Evolutionary conservation across 257 asterid genomes (phyloP), one percentile per base, ranked within the genome.

Genomic region (Coffea eugenioides): DNA sequence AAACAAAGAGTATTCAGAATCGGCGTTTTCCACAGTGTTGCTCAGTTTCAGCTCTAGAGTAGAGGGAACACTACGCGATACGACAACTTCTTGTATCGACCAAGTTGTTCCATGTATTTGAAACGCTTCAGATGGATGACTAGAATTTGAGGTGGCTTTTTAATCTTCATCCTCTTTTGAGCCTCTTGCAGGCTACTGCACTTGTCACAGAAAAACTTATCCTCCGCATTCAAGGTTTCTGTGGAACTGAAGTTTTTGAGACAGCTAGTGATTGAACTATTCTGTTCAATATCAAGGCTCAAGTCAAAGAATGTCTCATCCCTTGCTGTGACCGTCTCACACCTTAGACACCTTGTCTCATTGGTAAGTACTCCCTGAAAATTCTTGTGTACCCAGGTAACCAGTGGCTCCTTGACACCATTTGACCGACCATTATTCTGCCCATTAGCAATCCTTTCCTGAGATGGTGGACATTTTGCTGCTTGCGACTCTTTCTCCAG

Each of bases 161-260:
- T 93, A 36, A 93, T 93, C 90, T 93, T 93, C 97, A 93, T 91
- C 85, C 97, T 90, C 89, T 93, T 93, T 83, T 93, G 97, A 23
- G 97, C 97, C 84, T 93, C 98, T 89, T 93, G 98, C 88, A 93
- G 87, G 82, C 98, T 93, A 93, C 96, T 87, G 80, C 98, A 93
- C 83, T 93, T 92, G 84, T 93, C 98, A 69, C 98, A 93, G 73
- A 93, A 93, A 76, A 93, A 93, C 81, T 93, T 93, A 86, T 93
- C 98, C 82, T 93, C 96, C 0, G 92, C 98, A 87, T 90, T 92
- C 79, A 93, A 82, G 76, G 97, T 94, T 84, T 94, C 98, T 0
- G 98, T 94, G 66, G 98, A 94, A 84, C 98, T 92, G 80, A 94
- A 94, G 75, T 94, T 94, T 88, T 92, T 92, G 86, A 94, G 88